These are phyloP conservation scores for Suillus subluteus DNA, from an alignment of 768 basidiomycete species.

Conservation along the genomic window DNA sequence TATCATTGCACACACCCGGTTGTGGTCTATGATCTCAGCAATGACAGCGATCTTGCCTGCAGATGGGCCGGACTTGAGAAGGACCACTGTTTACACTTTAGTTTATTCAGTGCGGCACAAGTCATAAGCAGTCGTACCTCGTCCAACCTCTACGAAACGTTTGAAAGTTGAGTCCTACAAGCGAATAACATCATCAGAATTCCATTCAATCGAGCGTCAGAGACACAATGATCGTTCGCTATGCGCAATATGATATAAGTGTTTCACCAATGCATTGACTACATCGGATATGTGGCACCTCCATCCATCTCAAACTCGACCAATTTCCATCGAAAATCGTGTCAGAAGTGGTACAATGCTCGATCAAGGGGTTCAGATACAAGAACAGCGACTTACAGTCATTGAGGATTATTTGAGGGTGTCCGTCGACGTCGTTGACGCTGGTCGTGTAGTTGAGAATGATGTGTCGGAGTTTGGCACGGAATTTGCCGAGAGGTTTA, in stretches of 20 bases:
- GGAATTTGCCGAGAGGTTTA: neutral
- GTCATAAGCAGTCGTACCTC: conserved; percentile 55
- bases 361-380: neutral
- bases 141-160: conserved; percentile 98
- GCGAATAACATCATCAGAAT: neutral
- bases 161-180: conserved; percentile 84
- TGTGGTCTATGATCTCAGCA: conserved; percentile 98
- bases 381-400: conserved; percentile 6
- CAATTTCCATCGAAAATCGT: neutral
- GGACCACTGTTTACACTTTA: conserved; percentile 60
- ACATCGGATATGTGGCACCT: neutral
- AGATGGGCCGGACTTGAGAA: conserved; percentile 86
- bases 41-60: conserved; percentile 93
- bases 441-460: conserved; percentile 5
- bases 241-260: neutral
- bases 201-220: neutral
- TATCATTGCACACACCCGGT: conserved; percentile 68
- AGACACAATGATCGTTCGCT: neutral
- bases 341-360: neutral
- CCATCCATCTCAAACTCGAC: conserved; percentile 3
- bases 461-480: conserved; percentile 4
- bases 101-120: neutral
- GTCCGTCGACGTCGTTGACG: conserved; percentile 3
- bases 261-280: neutral
- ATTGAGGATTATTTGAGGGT: neutral